Base-by-base conservation (phyloP, 176 grass and related monocot species). In the Typha latifolia region DNA sequence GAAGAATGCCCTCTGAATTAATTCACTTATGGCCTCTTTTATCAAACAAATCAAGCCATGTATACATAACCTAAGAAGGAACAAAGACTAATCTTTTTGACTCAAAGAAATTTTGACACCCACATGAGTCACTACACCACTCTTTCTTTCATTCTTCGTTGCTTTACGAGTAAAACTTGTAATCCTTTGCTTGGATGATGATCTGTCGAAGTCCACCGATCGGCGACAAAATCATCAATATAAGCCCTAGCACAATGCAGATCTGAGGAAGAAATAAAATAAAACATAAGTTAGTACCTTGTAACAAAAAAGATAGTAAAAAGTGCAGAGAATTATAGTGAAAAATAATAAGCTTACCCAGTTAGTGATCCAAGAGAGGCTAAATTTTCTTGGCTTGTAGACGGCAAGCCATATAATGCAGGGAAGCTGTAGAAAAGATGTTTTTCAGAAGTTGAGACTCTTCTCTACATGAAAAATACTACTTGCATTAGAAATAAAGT, bases 391-490 rank as follows among this genome's bases (percentile, higher is more conserved):
- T 2, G 91, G 91, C 69, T 90, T 96, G 84, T 85, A 87, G 70
- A 96, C 85, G 32, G 67, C 71, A 12, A 96, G 81, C 91, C 91
- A 96, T 79, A 96, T 90, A 57, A 90, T 61, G 64, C 91, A 96
- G 3, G 92, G 91, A 53, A 96, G 87, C 91, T 96, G 74, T 49
- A 78, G n/a, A 57, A 71, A 51, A 31, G 32, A 66, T 43, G 1
- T 10, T 43, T 43, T 43, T 10, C 37, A 43, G 37, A 43, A 43
- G 37, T 43, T 43, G 1, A 34, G 1, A 43, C 37, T 43, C 37
- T 43, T 9, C 37, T 43, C 37, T 43, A 43, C 37, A 43, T 43
- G 6, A 43, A 43, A 43, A 43, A 1, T 43, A 10, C 5, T 43
- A 1, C 0, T 43, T 43, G 37, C 37, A 43, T 43, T 43, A 43